Evolutionary conservation across 192 early-diverging fungal genomes (phyloP).

Genomic region (Entomortierella chlamydospora): DNA sequence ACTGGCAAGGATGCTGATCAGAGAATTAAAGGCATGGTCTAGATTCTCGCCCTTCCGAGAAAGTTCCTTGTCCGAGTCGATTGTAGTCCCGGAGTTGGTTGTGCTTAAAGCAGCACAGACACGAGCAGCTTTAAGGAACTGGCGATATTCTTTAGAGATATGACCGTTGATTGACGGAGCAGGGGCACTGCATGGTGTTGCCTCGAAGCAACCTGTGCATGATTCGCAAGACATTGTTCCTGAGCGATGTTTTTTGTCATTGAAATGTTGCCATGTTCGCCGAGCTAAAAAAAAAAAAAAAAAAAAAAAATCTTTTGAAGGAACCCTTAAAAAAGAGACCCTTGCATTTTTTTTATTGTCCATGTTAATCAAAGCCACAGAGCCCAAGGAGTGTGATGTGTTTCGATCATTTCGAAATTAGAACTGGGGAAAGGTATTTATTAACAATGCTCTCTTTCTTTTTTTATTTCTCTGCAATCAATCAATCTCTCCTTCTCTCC

Average conservation of each 20-base stretch:
- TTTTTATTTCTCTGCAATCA: too few relatives aligned
- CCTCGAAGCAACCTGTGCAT: slow-evolving; percentile 49
- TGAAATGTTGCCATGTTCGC: too few relatives aligned
- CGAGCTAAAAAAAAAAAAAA: too few relatives aligned
- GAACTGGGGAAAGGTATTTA: too few relatives aligned
- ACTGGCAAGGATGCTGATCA: slow-evolving; percentile 27
- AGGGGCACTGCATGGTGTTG: slow-evolving; percentile 41
- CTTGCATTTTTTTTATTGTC: too few relatives aligned
- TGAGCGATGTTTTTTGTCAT: not conserved
- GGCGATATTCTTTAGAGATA: slow-evolving; percentile 47
- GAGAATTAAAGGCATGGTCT: slow-evolving; percentile 42
- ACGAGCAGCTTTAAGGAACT: slow-evolving; percentile 30
- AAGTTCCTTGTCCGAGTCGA: not conserved
- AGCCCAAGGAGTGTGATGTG: too few relatives aligned
- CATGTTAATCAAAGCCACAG: too few relatives aligned
- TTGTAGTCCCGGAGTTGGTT: not conserved
- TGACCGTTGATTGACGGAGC: slow-evolving; percentile 34
- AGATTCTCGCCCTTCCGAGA: not conserved
- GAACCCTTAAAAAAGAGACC: too few relatives aligned
- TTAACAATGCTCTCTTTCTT: too few relatives aligned
- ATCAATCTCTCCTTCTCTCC: not conserved
- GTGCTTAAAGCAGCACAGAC: slow-evolving; percentile 2
- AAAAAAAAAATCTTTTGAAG: not conserved
- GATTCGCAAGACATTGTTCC: slow-evolving; percentile 51
- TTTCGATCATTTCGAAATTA: too few relatives aligned